Conservation (phyloP, 345 rosid genomes). For the Eucalyptus brandiana region DNA sequence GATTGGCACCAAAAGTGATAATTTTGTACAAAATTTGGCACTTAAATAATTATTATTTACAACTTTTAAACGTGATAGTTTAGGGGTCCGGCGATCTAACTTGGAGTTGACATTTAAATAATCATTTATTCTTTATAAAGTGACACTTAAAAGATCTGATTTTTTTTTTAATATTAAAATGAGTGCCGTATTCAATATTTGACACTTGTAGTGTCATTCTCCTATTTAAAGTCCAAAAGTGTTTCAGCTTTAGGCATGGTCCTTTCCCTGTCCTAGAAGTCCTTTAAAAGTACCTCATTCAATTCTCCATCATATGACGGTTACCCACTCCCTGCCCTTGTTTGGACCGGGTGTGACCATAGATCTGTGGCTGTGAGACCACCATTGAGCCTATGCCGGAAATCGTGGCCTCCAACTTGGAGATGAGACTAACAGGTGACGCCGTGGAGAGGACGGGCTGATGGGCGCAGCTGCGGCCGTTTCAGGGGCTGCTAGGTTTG, state of each 20-base stretch:
- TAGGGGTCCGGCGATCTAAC: fast-evolving
- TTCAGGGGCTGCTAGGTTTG: not conserved
- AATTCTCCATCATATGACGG: not conserved
- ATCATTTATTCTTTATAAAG: no score
- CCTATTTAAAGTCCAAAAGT: no score
- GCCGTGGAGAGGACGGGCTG: not conserved
- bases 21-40: no score
- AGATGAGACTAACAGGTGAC: not conserved
- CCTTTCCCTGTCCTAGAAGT: not conserved
- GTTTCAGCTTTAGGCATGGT: not conserved
- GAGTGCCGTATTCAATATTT: fast-evolving
- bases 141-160: fast-evolving
- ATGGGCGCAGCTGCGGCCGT: not conserved
- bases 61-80: fast-evolving
- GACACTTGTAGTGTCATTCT: fast-evolving
- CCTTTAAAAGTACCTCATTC: not conserved
- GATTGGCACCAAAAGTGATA: no score
- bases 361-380: not conserved
- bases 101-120: fast-evolving
- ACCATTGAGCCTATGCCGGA: not conserved
- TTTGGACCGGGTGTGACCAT: not conserved
- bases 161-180: no score
- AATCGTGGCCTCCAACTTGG: not conserved
- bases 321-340: not conserved
- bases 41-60: no score